A percentile compares a stretch with the other conserved stretches of the same genome.
phyloP scores from a whole-genome alignment of 768 basidiomycete genomes.

The Strobilomyces dryophilus region DNA sequence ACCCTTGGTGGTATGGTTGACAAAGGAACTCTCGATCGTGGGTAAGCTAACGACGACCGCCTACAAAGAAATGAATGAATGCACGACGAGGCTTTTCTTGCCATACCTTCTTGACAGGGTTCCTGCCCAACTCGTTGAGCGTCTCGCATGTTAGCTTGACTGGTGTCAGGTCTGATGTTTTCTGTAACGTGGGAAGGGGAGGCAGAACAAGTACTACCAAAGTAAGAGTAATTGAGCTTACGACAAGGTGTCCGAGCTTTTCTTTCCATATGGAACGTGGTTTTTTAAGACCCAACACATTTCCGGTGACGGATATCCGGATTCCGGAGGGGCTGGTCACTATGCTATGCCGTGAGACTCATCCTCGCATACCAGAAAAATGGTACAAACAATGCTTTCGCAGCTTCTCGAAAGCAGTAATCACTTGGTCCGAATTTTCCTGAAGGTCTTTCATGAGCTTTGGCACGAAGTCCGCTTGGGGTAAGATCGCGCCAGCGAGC shows the following conservation, averaged over 20 bases:
- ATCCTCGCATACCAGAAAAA: background rate
- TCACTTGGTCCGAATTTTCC: constrained; percentile 64
- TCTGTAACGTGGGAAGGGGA: constrained; percentile 1
- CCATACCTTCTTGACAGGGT: constrained; percentile 66
- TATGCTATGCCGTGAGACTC: constrained; percentile 29
- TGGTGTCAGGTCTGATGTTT: constrained; percentile 57
- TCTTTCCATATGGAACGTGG: constrained; percentile 75
- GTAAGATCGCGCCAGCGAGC: constrained; percentile 61
- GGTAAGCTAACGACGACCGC: constrained; percentile 85
- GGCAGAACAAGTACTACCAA: background rate
- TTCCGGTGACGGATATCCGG: constrained; percentile 88
- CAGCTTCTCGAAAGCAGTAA: constrained; percentile 72
- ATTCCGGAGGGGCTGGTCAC: constrained; percentile 81
- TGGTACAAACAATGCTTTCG: constrained; percentile 55
- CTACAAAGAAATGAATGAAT: constrained; percentile 34
- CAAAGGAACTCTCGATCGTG: constrained; percentile 92
- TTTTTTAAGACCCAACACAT: constrained; percentile 62
- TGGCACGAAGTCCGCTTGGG: constrained; percentile 78
- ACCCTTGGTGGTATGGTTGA: constrained; percentile 70
- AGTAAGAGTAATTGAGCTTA: constrained; percentile 37
- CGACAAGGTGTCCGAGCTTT: constrained; percentile 58
- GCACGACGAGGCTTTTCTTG: background rate
- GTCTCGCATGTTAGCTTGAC: constrained; percentile 65
- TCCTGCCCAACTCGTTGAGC: constrained; percentile 69
- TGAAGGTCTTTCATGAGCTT: constrained; percentile 67